Base-by-base conservation (phyloP, 2,329 filamentous ascomycete species). In the Aspergillus persii region DNA sequence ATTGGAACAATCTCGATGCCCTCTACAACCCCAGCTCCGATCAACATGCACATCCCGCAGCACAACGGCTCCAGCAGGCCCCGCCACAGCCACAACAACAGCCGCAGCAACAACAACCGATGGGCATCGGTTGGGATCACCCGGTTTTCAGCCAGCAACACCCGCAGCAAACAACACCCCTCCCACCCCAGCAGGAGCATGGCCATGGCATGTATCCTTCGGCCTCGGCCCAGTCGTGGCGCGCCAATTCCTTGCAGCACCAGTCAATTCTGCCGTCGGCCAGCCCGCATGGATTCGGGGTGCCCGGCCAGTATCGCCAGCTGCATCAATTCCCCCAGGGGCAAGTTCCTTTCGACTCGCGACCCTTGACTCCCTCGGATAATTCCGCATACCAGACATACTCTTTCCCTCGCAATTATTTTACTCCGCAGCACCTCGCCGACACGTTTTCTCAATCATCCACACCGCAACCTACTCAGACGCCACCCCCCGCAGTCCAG, bases 81-180 rank as follows among this genome's bases (percentile, higher is more conserved):
- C 68, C 69, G 36, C 69, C 49, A 36, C 70, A 71, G 47, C 69
- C 68, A 50, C 61, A 66, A 41, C 66, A 70, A 18, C 60, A 69
- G 52, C 46, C 49, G 23, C 64, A 60, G 36, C 57, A 57, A 33
- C 63, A 69, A 29, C 65, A 66, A 60, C 53, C 62, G 39, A 61
- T 74, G 60, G 71, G 71, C 1, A 76, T 77, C 8, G 63, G 63
- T 36, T 77, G 73, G 74, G 73, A 76, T 53, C 71, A 72, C 61
- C 72, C 69, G n/a, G 69, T 74, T 11, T 74, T 74, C 54, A 67
- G 60, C 50, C 70, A 70, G 44, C 66, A 68, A 18, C 66, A 66
- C 23, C 60, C 63, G 23, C 63, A 67, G 57, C 63, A 62, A 50
- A 63, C 60, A 27, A 67, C 61, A 48, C 65, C 71, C n/a, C 46